Evolutionary conservation across 257 asterid genomes (phyloP), one percentile per base, ranked within the genome.

Genomic region (Ligustrum vulgare): DNA sequence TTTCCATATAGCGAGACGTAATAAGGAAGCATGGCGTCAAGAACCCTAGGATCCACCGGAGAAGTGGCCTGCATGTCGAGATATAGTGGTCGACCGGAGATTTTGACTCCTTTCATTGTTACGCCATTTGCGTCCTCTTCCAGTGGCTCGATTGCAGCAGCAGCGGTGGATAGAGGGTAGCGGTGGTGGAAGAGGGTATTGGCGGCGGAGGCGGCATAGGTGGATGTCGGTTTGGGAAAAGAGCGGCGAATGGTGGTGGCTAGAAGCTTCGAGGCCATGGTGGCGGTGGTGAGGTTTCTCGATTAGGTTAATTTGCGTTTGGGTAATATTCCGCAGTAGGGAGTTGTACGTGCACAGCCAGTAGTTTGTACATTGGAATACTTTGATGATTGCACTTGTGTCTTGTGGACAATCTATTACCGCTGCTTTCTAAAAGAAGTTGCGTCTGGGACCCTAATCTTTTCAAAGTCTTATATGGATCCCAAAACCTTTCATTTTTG

Each of bases 41-140:
- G 89, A 3, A 95, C 98, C 39, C 99, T 75, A 9, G 99, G 98
- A 79, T 95, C 99, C 63, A 95, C 91, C 1, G 99, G 99, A 2
- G 99, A 91, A 0, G 97, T 95, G 6, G 99, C 98, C 75, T 95
- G 99, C 98, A 95, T 80, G 73, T 95, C 99, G 51, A 95, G 97
- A 82, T 95, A 95, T 22, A 95, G 90, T 3, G 99, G 99, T 7
- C 99, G 81, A 2, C 99, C 99, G 36, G 97, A 77, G 68, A 95
- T 95, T 84, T 88, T 91, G 2, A 95, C 99, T 5, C 98, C 98
- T 83, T 95, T 95, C 89, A 91, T 85, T 16, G 87, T 74, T 18
- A 95, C 78, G 5, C 94, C 98, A 22, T 71, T 65, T 0, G 89
- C 13, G 8, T 75, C 91, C 37, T 89, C 97, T 25, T 86, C 91